Evolutionary conservation across 2,329 filamentous ascomycete species (phyloP), one percentile per base, ranked within the genome.

Genomic region (Colletotrichum sp.): DNA sequence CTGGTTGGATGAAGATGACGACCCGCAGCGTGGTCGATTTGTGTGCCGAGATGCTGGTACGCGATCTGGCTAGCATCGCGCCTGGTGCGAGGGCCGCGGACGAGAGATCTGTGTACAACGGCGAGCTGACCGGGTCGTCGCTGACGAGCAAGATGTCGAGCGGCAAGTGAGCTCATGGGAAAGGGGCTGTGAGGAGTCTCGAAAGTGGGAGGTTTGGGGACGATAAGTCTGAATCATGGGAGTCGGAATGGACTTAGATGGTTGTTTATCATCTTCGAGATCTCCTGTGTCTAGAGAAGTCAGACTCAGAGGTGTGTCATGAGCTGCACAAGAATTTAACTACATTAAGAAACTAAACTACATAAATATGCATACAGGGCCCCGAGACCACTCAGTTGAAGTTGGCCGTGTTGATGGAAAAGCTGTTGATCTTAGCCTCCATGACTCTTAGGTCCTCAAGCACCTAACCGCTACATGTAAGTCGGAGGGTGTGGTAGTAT

Each of bases 1-100:
- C 10, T 57, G 65, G 65, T n/a, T 68, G 49, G 65, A 57, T 68
- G 65, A 68, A 57, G 65, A 68, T 57, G 49, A 68, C 65, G 26
- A 68, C 65, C 44, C 49, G 65, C 28, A 68, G 65, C 49, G 13
- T 68, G 10, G 65, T 68, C 44, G 65, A 68, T 34, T 18, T 68
- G 65, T 68, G 13, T 18, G 64, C 64, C 18, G 26, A 32, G 3
- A 55, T 67, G 64, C 7, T 1, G 39, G 26, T 55, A 3, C 64
- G 64, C 39, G 64, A 52, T 32, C 39, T 67, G 64, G 64, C 64
- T 39, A 67, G 13, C 28, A 67, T 67, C 39, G 36, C 39, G 64
- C 39, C 64, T 55, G 26, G 39, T 52, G 15, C 39, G 64, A 21
- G 26, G 64, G 2, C 8, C 26, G 24, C 18, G 10, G 26, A 52